Base-by-base conservation (phyloP, 2,329 filamentous ascomycete species). In the Podosphaera fusca region DNA sequence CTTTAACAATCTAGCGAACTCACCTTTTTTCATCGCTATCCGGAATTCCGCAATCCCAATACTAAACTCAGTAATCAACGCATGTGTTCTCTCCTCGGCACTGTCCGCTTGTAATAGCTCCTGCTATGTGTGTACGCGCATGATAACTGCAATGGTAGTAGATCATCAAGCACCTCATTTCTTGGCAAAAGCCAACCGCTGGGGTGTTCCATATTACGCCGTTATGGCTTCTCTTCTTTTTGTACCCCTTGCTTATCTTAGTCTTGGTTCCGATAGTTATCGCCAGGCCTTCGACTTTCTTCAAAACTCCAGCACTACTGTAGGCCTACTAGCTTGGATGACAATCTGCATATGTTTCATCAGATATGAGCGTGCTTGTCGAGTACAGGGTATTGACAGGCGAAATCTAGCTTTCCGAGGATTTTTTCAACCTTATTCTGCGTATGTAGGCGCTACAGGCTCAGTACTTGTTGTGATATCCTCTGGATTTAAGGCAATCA, bases 1-100 rank as follows among this genome's bases (percentile, higher is more conserved):
- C n/a, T 71, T 75, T 50, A 77, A 82, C 0, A 82, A 82, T 49
- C 84, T 84, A 1, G 84, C 84, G 55, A 80, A 79, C 6, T 85
- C 81, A 0, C 74, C 82, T 9, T 80, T 79, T 63, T 80, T 83
- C 42, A 73, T 84, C 49, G 81, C 82, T 31, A 87, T 87, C 79
- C 74, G 79, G 58, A 74, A 80, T 7, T 72, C 85, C 0, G 72
- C 74, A 1, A 84, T 87, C 57, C 70, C 71, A 0, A 70, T 82
- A 0, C 68, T 87, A 2, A 82, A 83, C 8, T 77, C 84, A 61
- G 80, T 87, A 40, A 79, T 87, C 68, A 87, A 88, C 64, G 82
- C 81, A 10, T 75, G 85, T 67, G 75, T 88, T 50, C 71, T 87
- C 21, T 81, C 79, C 0, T 79, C 82, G 0, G 80, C 81, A 2